phyloP scores from a whole-genome alignment of 2,329 filamentous ascomycete species.

The Teratosphaeria gauchensis region DNA sequence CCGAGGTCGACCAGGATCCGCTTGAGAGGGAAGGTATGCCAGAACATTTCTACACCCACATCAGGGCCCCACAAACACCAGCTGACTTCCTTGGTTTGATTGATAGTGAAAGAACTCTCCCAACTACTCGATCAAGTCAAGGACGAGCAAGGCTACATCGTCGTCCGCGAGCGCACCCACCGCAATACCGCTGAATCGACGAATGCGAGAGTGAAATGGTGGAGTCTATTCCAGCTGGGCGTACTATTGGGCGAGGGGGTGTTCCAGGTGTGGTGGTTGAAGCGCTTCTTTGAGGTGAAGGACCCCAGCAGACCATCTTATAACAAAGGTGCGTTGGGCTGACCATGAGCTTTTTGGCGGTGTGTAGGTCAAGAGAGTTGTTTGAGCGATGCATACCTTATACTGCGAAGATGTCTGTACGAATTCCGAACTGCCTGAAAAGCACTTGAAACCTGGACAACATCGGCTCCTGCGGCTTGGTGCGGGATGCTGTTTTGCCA shows the following conservation, averaged over 20 bases:
- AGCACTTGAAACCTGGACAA: no score
- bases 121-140: constrained; percentile 86
- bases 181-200: constrained; percentile 98
- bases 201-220: constrained; percentile 97
- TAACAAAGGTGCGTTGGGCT: constrained; percentile 22
- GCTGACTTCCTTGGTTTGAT: background rate
- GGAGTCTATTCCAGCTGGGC: constrained; percentile 92
- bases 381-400: constrained; percentile 10
- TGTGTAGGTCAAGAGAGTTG: constrained; percentile 31
- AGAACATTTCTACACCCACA: background rate
- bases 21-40: constrained; percentile 73
- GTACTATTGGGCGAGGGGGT: constrained; percentile 84
- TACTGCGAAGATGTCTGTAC: background rate
- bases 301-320: constrained; percentile 18
- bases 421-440: background rate
- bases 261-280: constrained; percentile 99
- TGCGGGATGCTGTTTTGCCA: no score
- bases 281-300: constrained; percentile 57
- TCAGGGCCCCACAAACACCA: background rate
- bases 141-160: constrained; percentile 96
- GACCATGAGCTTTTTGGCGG: constrained; percentile 7
- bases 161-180: constrained; percentile 89
- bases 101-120: constrained; percentile 65
- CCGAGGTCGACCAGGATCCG: constrained; percentile 74
- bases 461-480: no score